A percentile compares a stretch with the other conserved stretches of the same genome.
Conservation (phyloP, 1,284 basidiomycete species). For the Cryptococcus sp. region DNA sequence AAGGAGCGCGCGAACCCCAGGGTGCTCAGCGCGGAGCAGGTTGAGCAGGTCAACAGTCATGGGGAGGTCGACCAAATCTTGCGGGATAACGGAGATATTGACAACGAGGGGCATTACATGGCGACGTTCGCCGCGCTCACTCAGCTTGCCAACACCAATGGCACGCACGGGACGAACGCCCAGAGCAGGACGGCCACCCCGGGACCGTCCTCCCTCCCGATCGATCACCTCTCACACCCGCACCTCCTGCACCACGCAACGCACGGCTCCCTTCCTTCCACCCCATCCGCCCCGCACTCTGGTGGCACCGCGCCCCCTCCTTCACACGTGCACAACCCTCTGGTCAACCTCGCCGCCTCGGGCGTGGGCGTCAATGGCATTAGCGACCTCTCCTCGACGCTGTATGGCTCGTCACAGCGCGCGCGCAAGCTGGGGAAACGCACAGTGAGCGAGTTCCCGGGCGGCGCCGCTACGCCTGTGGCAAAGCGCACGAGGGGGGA, state of each 20-base stretch:
- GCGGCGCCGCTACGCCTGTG: slow-evolving; percentile 43
- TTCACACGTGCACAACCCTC: neutral
- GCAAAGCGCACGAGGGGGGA: slow-evolving; percentile 21
- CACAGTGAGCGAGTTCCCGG: slow-evolving; percentile 31
- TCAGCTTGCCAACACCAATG: slow-evolving; percentile 12
- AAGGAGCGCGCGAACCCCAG: slow-evolving; percentile 16
- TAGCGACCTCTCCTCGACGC: neutral
- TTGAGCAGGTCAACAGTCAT: slow-evolving; percentile 25
- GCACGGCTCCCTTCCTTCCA: neutral
- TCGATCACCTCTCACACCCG: neutral
- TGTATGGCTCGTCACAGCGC: slow-evolving; percentile 27
- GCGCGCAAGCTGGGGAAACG: slow-evolving; percentile 41
- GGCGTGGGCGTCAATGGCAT: neutral
- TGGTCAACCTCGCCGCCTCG: too few relatives aligned
- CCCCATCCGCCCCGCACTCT: neutral
- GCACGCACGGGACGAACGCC: neutral
- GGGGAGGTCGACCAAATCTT: slow-evolving; percentile 4
- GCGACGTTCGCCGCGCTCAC: slow-evolving; percentile 19
- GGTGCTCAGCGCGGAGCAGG: slow-evolving; percentile 22
- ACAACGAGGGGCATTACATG: slow-evolving; percentile 17
- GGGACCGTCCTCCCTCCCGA: neutral
- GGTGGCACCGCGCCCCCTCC: neutral
- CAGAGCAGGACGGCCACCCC: too few relatives aligned
- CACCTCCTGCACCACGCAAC: neutral
- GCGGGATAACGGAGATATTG: slow-evolving; percentile 3